These are phyloP conservation scores for Bipolaris victoriae DNA, from an alignment of 2,329 filamentous ascomycete species.

Conservation along the genomic window DNA sequence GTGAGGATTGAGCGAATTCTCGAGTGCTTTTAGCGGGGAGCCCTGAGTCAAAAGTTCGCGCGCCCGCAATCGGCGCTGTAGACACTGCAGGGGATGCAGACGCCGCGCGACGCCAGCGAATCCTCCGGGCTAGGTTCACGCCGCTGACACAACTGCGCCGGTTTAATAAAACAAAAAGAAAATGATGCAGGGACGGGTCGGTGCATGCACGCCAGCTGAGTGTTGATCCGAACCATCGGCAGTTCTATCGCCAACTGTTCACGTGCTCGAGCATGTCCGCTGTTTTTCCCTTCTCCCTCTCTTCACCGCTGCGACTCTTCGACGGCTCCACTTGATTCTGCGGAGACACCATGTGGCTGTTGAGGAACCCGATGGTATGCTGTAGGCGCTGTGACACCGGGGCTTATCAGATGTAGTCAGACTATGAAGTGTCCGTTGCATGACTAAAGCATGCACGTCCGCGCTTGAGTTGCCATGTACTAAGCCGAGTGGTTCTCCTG, in stretches of 20 bases:
- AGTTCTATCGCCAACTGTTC: not conserved
- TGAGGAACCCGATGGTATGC: too few species aligned
- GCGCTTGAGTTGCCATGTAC: not conserved
- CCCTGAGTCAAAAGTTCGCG: slow-evolving; percentile 22
- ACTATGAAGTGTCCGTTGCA: not conserved
- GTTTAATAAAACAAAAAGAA: not conserved
- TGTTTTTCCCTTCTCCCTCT: too few species aligned
- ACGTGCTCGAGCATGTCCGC: not conserved
- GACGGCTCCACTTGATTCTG: not conserved
- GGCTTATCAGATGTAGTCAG: not conserved
- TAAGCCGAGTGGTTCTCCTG: not conserved
- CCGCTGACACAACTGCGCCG: not conserved
- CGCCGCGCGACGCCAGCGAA: slow-evolving; percentile 9
- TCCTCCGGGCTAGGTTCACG: not conserved
- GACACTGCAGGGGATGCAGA: slow-evolving; percentile 1
- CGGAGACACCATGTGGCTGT: too few species aligned
- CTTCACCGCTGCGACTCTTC: not conserved
- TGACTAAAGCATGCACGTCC: too few species aligned
- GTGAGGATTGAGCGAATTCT: slow-evolving; percentile 18
- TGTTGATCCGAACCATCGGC: not conserved
- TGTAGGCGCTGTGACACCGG: not conserved
- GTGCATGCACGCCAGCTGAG: not conserved
- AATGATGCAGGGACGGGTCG: slow-evolving; percentile 6
- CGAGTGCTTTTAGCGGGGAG: slow-evolving; percentile 12
- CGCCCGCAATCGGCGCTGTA: slow-evolving; percentile 16